These are phyloP conservation scores for Periconia digitata DNA, from an alignment of 2,329 filamentous ascomycete species.

Conservation along the genomic window DNA sequence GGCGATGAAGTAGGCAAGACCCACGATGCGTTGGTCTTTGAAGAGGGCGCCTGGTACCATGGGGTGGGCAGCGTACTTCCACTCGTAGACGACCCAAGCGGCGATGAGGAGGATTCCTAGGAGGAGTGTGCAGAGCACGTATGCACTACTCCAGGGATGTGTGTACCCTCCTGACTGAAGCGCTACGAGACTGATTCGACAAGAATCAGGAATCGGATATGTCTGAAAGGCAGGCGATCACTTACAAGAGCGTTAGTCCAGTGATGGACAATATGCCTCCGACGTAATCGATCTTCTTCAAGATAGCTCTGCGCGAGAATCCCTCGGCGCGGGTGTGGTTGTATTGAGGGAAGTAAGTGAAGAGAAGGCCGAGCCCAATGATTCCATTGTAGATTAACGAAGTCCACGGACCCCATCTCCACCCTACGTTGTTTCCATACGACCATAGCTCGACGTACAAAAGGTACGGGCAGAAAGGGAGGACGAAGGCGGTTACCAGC, in stretches of 20 bases:
- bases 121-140: constrained; percentile 40
- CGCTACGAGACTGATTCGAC: constrained; percentile 35
- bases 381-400: constrained; percentile 36
- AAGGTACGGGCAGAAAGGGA: constrained; percentile 39
- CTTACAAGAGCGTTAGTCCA: constrained; percentile 37
- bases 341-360: constrained; percentile 34
- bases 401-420: constrained; percentile 41
- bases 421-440: constrained; percentile 24
- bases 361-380: constrained; percentile 29
- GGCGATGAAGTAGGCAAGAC: constrained; percentile 34
- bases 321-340: constrained; percentile 36
- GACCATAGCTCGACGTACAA: constrained; percentile 35
- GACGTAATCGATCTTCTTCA: constrained; percentile 37
- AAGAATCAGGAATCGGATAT: background rate
- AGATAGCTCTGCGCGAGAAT: constrained; percentile 28
- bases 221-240: constrained; percentile 3
- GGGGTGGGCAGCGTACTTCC: constrained; percentile 41
- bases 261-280: constrained; percentile 33
- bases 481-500: constrained; percentile 35
- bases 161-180: constrained; percentile 45
- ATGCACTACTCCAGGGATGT: constrained; percentile 42
- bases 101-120: constrained; percentile 38
- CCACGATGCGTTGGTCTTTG: constrained; percentile 34
- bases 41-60: constrained; percentile 45
- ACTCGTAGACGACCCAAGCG: constrained; percentile 42